These are phyloP conservation scores for Cladosporium colombiae DNA, from an alignment of 2,329 filamentous ascomycete species.

Conservation along the genomic window DNA sequence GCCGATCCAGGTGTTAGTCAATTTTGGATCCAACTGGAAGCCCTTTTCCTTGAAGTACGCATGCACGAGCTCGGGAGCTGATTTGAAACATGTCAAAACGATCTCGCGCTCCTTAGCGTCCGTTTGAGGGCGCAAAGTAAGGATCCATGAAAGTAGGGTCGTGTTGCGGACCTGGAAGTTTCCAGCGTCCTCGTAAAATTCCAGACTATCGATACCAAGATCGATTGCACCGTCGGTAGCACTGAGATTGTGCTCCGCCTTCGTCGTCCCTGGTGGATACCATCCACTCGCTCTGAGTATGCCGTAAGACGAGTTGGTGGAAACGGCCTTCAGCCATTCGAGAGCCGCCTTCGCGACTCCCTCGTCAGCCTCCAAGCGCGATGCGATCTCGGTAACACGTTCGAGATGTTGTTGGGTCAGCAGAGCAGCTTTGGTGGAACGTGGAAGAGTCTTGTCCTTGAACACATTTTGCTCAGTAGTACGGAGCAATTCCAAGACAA, in stretches of 20 bases:
- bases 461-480: slow-evolving; percentile 71
- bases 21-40: slow-evolving; percentile 86
- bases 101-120: slow-evolving; percentile 80
- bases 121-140: slow-evolving; percentile 79
- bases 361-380: slow-evolving; percentile 47
- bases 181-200: slow-evolving; percentile 59
- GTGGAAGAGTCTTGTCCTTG: slow-evolving; percentile 70
- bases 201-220: slow-evolving; percentile 67
- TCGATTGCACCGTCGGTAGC: slow-evolving; percentile 54
- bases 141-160: slow-evolving; percentile 74
- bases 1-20: slow-evolving; percentile 91
- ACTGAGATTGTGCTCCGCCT: slow-evolving; percentile 21
- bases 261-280: slow-evolving; percentile 68
- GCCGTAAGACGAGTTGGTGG: slow-evolving; percentile 72
- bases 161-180: slow-evolving; percentile 77
- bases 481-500: slow-evolving; percentile 74
- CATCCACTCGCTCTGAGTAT: slow-evolving; percentile 78
- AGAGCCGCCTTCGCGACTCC: slow-evolving; percentile 71
- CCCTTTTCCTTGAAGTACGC: slow-evolving; percentile 82
- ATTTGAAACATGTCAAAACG: slow-evolving; percentile 74
- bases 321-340: slow-evolving; percentile 71
- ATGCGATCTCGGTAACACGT: slow-evolving; percentile 58
- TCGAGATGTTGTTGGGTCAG: slow-evolving; percentile 44
- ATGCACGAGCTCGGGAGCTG: slow-evolving; percentile 81
- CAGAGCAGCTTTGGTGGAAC: slow-evolving; percentile 63